Conservation (phyloP, 805 yeast genomes). For the Saccharomycopsis sp. region DNA sequence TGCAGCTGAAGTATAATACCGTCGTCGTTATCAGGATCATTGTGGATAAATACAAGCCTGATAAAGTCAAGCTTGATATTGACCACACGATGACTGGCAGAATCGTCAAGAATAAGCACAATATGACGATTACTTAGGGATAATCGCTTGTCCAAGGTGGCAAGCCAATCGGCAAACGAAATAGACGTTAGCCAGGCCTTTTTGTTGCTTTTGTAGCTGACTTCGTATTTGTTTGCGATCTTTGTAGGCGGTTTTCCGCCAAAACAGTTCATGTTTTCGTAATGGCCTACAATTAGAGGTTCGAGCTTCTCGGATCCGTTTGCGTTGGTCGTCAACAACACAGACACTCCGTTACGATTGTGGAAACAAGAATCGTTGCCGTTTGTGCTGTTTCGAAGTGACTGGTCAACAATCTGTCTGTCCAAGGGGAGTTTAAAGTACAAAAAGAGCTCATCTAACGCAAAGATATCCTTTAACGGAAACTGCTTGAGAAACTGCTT, state of each 20-base stretch:
- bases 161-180: constrained; percentile 55
- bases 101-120: constrained; percentile 51
- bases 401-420: constrained; percentile 41
- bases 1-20: not conserved
- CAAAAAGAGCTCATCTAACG: constrained; percentile 54
- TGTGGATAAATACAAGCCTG: constrained; percentile 17
- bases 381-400: constrained; percentile 22
- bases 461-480: constrained; percentile 47
- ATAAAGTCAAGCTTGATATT: constrained; percentile 39
- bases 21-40: not conserved
- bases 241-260: constrained; percentile 36
- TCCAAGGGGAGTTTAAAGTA: constrained; percentile 57
- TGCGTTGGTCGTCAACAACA: constrained; percentile 56
- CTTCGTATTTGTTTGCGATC: constrained; percentile 43
- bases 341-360: constrained; percentile 40
- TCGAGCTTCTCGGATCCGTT: constrained; percentile 58
- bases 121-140: constrained; percentile 44
- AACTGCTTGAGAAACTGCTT: constrained; percentile 41
- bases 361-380: not conserved
- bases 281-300: constrained; percentile 55
- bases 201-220: constrained; percentile 52
- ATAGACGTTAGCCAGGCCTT: constrained; percentile 60
- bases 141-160: constrained; percentile 52
- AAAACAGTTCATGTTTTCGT: constrained; percentile 41
- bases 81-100: constrained; percentile 54